Conservation (phyloP, 2,329 filamentous ascomycete genomes). For the Verticillium klebahnii region DNA sequence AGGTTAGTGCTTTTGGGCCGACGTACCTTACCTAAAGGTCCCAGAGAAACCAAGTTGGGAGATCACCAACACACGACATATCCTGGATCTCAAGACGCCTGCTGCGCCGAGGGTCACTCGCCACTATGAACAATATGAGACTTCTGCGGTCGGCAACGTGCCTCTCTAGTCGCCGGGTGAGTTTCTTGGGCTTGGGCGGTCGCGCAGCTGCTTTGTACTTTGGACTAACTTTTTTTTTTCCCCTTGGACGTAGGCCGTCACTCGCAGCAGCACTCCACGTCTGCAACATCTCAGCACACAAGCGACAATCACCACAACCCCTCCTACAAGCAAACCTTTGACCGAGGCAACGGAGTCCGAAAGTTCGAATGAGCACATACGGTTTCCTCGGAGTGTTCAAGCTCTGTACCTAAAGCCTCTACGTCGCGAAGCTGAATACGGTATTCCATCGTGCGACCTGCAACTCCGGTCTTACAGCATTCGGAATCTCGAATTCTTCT, state of each 20-base stretch:
- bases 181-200: background rate
- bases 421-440: conserved; percentile 67
- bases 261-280: background rate
- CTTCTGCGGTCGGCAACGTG: background rate
- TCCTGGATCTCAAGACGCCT: background rate
- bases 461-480: conserved; percentile 89
- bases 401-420: conserved; percentile 83
- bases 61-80: background rate
- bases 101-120: background rate
- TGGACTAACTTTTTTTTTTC: background rate
- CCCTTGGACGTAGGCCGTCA: background rate
- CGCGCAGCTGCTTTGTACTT: background rate
- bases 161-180: background rate
- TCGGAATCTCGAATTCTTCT: conserved; percentile 88
- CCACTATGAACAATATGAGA: background rate
- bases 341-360: background rate
- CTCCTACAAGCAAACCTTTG: background rate
- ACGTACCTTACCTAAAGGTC: too few species aligned
- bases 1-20: too few species aligned
- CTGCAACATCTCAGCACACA: background rate
- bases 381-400: conserved; percentile 72
- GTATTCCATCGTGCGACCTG: conserved; percentile 82
- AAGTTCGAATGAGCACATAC: conserved; percentile 9
- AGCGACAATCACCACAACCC: background rate
- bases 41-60: too few species aligned